phyloP scores from a whole-genome alignment of 1,284 basidiomycete genomes.

The Fomitopsis schrenkii region DNA sequence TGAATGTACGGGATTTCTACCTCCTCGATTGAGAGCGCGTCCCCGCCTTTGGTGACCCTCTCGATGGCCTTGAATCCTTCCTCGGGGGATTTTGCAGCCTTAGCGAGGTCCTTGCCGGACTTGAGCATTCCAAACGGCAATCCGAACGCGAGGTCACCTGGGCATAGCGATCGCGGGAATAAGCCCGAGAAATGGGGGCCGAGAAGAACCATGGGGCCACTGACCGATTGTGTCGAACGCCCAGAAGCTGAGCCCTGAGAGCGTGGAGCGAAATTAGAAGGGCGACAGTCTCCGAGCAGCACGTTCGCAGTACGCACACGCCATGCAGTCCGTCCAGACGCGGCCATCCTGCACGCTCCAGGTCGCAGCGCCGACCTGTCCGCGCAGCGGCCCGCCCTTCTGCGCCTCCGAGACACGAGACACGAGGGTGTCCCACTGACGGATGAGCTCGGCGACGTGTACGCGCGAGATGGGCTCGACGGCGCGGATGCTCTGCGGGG shows the following conservation, averaged over 20 bases:
- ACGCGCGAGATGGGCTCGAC: constrained; percentile 71
- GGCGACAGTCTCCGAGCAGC: background rate
- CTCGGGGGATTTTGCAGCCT: constrained; percentile 1
- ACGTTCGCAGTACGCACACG: constrained; percentile 37
- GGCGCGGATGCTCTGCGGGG: constrained; percentile 72
- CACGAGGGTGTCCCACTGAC: constrained; percentile 72
- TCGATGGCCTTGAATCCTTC: constrained; percentile 3
- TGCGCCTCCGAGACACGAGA: constrained; percentile 17
- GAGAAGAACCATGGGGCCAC: background rate
- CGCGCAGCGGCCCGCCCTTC: constrained; percentile 32
- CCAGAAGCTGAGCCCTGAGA: constrained; percentile 41
- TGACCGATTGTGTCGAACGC: constrained; percentile 37
- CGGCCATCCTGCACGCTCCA: constrained; percentile 54
- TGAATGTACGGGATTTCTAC: constrained; percentile 6
- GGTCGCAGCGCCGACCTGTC: constrained; percentile 52
- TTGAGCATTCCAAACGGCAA: constrained; percentile 13
- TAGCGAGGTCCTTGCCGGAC: constrained; percentile 14
- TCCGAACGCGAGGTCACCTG: constrained; percentile 40
- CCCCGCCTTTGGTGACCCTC: background rate
- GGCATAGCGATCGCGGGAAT: background rate
- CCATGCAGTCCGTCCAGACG: constrained; percentile 66
- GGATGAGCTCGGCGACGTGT: constrained; percentile 54
- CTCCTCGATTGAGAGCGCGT: constrained; percentile 7
- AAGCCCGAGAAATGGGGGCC: background rate
- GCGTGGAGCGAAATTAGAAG: constrained; percentile 11